A percentile compares a stretch with the other conserved stretches of the same genome.
Conservation (phyloP, 73 alveolate species). For the Paramecium sonneborni region DNA sequence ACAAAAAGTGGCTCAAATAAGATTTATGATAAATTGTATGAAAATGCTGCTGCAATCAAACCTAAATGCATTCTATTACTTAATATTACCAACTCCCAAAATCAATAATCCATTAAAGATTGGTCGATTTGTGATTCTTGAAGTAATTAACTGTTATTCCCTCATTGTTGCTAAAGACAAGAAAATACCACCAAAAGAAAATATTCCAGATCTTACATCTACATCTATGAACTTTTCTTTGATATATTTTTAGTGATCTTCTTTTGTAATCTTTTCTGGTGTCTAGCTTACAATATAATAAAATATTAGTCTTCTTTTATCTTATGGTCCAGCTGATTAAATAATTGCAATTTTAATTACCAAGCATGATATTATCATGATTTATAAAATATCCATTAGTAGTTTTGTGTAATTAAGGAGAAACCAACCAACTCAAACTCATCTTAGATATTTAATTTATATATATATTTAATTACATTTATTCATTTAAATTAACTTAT, state of each 20-base stretch:
- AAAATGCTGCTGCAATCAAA: neutral
- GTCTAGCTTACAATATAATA: slow-evolving; percentile 54
- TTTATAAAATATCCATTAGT: slow-evolving; percentile 62
- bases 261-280: slow-evolving; percentile 52
- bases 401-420: slow-evolving; percentile 48
- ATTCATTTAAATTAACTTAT: neutral
- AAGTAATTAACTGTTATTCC: neutral
- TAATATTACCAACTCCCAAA: neutral
- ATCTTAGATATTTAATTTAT: neutral
- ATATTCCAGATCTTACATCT: neutral
- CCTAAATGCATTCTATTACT: neutral
- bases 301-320: slow-evolving; percentile 54
- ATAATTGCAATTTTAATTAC: neutral
- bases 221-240: neutral
- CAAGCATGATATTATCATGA: slow-evolving; percentile 65
- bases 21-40: slow-evolving; percentile 6
- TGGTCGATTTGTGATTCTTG: slow-evolving; percentile 1
- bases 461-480: neutral
- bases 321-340: slow-evolving; percentile 48
- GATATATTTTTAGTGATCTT: neutral
- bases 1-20: slow-evolving; percentile 57
- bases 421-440: slow-evolving; percentile 47
- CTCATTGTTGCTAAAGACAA: neutral
- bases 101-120: neutral
- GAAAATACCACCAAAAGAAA: neutral